Percentiles rank a stretch among this genome's conserved stretches.
Conservation (phyloP, 768 basidiomycete species). For the Leucosporidium scottii region DNA sequence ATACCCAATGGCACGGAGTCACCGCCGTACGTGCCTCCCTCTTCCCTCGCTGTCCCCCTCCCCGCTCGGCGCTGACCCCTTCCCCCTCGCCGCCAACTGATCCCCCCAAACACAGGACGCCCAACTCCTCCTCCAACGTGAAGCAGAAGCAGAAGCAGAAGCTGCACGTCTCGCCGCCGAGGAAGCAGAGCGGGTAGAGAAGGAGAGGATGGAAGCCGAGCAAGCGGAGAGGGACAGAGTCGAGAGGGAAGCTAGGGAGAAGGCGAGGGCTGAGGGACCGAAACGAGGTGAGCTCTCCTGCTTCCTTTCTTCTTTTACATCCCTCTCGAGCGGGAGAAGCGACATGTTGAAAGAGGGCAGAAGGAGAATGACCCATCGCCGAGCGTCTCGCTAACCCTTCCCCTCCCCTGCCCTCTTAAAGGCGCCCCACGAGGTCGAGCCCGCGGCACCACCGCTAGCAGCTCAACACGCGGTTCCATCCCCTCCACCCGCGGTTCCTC, state of each 20-base stretch:
- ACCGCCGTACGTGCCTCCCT: slow-evolving; percentile 36
- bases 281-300: too few species aligned
- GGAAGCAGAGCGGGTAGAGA: neutral
- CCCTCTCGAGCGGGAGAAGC: too few species aligned
- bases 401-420: neutral
- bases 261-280: neutral
- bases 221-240: neutral
- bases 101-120: slow-evolving; percentile 5
- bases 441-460: neutral
- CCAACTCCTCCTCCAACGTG: neutral
- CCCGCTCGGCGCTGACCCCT: neutral
- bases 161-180: neutral
- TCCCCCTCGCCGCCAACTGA: too few species aligned
- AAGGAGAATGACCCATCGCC: too few species aligned
- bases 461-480: neutral
- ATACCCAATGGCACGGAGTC: slow-evolving; percentile 42
- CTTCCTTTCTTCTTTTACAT: too few species aligned
- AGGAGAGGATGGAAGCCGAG: neutral
- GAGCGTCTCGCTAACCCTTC: neutral
- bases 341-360: too few species aligned
- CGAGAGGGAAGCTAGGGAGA: neutral
- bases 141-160: neutral
- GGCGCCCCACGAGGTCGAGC: neutral
- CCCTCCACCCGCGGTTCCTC: neutral
- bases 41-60: too few species aligned